phyloP scores from a whole-genome alignment of 2,329 filamentous ascomycete genomes.

The Hymenoscyphus occultus region DNA sequence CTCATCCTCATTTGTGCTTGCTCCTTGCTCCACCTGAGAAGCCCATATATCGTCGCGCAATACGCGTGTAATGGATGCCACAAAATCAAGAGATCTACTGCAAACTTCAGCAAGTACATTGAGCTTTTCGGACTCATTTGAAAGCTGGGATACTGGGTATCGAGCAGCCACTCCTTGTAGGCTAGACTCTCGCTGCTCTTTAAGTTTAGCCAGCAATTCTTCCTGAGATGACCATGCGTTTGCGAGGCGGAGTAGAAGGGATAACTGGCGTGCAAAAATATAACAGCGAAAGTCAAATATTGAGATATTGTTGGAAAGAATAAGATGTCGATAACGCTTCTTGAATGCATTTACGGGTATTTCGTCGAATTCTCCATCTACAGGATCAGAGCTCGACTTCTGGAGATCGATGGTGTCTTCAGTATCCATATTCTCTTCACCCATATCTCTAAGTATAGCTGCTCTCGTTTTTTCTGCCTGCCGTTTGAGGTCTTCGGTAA shows the following conservation, averaged over 20 bases:
- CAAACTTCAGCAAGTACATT: conserved; percentile 83
- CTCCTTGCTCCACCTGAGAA: conserved; percentile 44
- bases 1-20: conserved; percentile 33
- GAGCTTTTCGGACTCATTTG: conserved; percentile 69
- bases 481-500: conserved; percentile 70
- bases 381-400: conserved; percentile 38
- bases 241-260: conserved; percentile 77
- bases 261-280: conserved; percentile 85
- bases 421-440: conserved; percentile 35
- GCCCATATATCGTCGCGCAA: conserved; percentile 74
- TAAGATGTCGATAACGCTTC: conserved; percentile 87
- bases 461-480: conserved; percentile 53
- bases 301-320: conserved; percentile 91
- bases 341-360: conserved; percentile 61
- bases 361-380: conserved; percentile 46
- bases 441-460: conserved; percentile 38
- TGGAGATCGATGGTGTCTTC: conserved; percentile 51
- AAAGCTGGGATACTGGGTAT: conserved; percentile 44
- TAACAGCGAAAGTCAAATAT: conserved; percentile 95
- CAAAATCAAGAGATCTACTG: conserved; percentile 76
- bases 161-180: conserved; percentile 56
- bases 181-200: conserved; percentile 58
- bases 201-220: conserved; percentile 59
- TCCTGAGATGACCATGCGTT: conserved; percentile 65
- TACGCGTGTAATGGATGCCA: conserved; percentile 74